Conservation (phyloP, 371 early-diverging fungal genomes). For the Edhazardia aedis region DNA sequence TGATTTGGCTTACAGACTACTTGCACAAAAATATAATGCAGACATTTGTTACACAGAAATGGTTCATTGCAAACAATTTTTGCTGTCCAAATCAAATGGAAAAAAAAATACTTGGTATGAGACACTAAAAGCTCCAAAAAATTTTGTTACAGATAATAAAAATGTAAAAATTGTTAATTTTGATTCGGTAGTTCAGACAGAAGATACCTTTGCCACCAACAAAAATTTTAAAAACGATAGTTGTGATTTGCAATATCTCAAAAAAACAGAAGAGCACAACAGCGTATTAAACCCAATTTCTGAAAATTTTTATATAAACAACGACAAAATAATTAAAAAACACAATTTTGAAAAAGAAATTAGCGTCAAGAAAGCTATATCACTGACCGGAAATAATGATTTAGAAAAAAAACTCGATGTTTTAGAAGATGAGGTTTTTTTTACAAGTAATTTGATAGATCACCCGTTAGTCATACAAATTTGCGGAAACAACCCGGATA, state of each 20-base stretch:
- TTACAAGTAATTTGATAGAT: conserved; percentile 55
- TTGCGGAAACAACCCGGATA: conserved; percentile 77
- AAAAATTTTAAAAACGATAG: background rate
- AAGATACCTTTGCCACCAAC: background rate
- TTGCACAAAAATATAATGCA: conserved; percentile 65
- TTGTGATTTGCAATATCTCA: background rate
- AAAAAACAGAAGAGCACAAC: too few relatives aligned
- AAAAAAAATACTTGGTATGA: conserved; percentile 20
- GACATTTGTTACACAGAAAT: conserved; percentile 88
- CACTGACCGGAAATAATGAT: too few relatives aligned
- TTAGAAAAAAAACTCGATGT: too few relatives aligned
- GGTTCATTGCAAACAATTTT: conserved; percentile 70
- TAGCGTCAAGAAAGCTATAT: too few relatives aligned
- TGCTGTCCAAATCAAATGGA: conserved; percentile 46
- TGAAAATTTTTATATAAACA: conserved; percentile 1
- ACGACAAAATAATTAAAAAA: too few relatives aligned
- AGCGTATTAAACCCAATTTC: too few relatives aligned
- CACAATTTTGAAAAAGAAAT: background rate
- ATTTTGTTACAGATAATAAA: background rate
- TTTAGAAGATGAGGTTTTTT: too few relatives aligned
- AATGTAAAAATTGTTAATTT: background rate
- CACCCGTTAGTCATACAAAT: conserved; percentile 78
- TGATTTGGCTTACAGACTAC: conserved; percentile 63
- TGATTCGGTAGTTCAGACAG: background rate
- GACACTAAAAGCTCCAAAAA: background rate